Conservation (phyloP, 1,284 basidiomycete genomes). For the Ceratobasidium sp. region DNA sequence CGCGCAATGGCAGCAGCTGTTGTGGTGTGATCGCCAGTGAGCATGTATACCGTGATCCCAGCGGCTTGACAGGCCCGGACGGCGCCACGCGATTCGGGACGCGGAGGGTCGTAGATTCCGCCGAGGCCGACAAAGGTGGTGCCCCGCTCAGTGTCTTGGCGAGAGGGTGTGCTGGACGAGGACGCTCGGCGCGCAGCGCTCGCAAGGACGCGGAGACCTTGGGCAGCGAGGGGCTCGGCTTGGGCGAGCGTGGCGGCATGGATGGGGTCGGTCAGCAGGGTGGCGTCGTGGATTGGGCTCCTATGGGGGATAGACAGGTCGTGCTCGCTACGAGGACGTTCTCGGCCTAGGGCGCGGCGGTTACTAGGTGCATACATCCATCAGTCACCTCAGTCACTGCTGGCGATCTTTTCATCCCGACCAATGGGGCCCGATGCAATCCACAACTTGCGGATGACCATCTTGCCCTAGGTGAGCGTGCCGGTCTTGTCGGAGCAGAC, state of each 20-base stretch:
- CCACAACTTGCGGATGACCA: conserved; percentile 51
- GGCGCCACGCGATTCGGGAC: conserved; percentile 66
- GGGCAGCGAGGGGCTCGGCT: conserved; percentile 65
- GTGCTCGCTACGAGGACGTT: conserved; percentile 39
- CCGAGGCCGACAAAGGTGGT: conserved; percentile 71
- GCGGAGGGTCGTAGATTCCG: conserved; percentile 76
- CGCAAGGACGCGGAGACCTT: conserved; percentile 65
- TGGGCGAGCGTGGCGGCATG: conserved; percentile 61
- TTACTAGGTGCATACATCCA: conserved; percentile 58
- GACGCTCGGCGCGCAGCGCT: conserved; percentile 57
- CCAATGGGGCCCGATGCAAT: conserved; percentile 24
- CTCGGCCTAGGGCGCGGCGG: conserved; percentile 4
- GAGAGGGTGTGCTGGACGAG: conserved; percentile 43
- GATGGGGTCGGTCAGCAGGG: conserved; percentile 53
- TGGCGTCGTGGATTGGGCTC: conserved; percentile 49
- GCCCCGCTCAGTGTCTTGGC: conserved; percentile 67
- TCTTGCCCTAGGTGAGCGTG: conserved; percentile 55
- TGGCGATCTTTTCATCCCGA: no score
- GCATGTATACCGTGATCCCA: conserved; percentile 48
- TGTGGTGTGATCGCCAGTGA: conserved; percentile 58
- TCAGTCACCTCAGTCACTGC: conserved; percentile 60
- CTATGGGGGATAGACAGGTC: conserved; percentile 6
- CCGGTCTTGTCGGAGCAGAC: conserved; percentile 70
- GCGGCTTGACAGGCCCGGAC: conserved; percentile 52
- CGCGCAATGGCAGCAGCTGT: conserved; percentile 62